Percentiles rank a stretch among this genome's conserved stretches.
Conservation (phyloP, 495 filamentous ascomycete species). For the Neurospora sp. region DNA sequence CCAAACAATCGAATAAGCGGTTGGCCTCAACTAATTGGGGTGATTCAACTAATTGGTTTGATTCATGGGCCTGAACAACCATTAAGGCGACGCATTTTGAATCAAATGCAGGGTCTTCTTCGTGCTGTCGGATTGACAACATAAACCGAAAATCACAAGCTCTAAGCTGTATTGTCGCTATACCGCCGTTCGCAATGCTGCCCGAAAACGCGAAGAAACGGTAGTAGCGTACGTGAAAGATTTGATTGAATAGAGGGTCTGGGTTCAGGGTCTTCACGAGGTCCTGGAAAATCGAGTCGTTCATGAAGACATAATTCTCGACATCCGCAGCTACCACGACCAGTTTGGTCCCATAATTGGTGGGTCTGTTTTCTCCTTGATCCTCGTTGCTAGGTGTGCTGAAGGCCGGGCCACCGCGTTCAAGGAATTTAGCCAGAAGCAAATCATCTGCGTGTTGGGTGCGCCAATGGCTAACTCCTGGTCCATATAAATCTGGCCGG, state of each 20-base stretch:
- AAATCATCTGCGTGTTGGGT: not conserved
- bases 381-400: not conserved
- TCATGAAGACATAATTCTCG: not conserved
- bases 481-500: not conserved
- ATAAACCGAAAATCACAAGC: rapidly evolving
- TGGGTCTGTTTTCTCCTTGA: not conserved
- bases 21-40: not conserved
- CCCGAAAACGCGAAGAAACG: not conserved
- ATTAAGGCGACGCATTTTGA: not conserved
- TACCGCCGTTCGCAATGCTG: not conserved
- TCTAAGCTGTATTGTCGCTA: not conserved
- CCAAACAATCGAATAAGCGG: not conserved
- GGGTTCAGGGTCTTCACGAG: not conserved
- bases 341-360: not conserved
- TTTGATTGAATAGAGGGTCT: not conserved
- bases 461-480: not conserved
- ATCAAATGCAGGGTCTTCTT: not conserved
- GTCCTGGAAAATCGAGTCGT: not conserved
- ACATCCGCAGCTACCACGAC: rapidly evolving
- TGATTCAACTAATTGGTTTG: not conserved
- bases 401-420: not conserved
- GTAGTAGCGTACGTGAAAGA: not conserved
- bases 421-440: not conserved
- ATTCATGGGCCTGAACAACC: not conserved
- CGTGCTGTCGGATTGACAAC: not conserved